Base-by-base conservation (phyloP, 306 rosid genomes). In the Vachellia pachyceras region DNA sequence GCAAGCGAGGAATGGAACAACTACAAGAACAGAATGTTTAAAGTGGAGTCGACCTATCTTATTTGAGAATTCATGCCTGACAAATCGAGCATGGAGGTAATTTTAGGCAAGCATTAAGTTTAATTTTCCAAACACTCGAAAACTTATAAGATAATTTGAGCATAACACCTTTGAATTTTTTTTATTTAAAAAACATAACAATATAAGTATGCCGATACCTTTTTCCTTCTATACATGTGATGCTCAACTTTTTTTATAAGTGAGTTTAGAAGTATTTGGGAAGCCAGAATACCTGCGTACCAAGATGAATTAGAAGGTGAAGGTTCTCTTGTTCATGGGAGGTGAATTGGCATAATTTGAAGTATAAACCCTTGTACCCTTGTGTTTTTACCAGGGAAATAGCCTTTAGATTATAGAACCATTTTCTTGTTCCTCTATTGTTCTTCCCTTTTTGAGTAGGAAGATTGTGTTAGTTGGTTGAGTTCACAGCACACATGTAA, bases 401-500 rank as follows among this genome's bases (percentile, higher is more conserved):
- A 76, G 67, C 37, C 80, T 40, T 18, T 69, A 75, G 73, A 47
- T 61, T 42, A 69, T 47, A 69, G 50, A 69, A 44, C 14, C 64
- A 37, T 13, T 42, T 74, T 73, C 77, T 63, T 78, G 33, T 41
- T 52, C 35, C 42, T 75, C 46, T 52, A 1, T 8, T 72, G 66
- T 67, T 60, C 57, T 57, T 68, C 75, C 73, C 72, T 22, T 78
- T 69, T 84, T 78, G 69, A 76, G 84, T 84, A 82, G 79, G 90
- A 73, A 73, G 68, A 72, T 83, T 76, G 78, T 49, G 73, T 40
- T 74, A n/a, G 75, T 39, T 78, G 49, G 85, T 61, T 81, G 50
- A 29, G 39, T 78, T 84, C 80, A 58, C 78, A 72, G 57, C 77
- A 83, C 85, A 85, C 86, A 39, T 84, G 97, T 88, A 87, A 84